These are phyloP conservation scores for Mimosa bimucronata DNA, from an alignment of 306 rosid genomes.

Conservation along the genomic window DNA sequence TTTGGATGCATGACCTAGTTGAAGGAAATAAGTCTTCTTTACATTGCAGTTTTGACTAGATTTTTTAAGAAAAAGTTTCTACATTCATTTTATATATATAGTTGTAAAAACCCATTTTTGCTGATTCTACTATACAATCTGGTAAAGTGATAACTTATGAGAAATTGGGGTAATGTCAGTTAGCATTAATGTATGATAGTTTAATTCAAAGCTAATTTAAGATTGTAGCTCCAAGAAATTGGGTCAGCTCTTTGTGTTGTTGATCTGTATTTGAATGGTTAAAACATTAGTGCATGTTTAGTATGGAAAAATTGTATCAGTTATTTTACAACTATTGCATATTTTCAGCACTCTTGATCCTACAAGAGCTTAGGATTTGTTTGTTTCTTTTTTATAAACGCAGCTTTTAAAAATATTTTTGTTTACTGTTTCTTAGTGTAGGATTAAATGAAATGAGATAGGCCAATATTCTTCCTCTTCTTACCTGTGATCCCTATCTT, in stretches of 20 bases:
- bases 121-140: background rate
- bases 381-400: background rate
- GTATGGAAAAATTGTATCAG: background rate
- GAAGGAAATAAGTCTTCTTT: background rate
- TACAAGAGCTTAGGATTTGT: background rate
- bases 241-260: background rate
- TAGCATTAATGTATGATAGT: background rate
- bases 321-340: background rate
- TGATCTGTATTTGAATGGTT: background rate
- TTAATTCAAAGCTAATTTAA: conserved; percentile 2
- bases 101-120: no score
- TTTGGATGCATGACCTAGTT: background rate
- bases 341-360: background rate
- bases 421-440: background rate
- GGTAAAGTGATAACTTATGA: background rate
- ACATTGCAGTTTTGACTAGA: background rate
- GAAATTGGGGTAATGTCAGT: background rate
- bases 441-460: background rate
- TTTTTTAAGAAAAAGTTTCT: background rate
- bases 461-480: background rate
- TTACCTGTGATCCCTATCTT: conserved; percentile 12
- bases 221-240: conserved; percentile 6
- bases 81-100: background rate
- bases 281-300: background rate
- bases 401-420: background rate